These are phyloP conservation scores for Logfia minima DNA, from an alignment of 129 eudicot genomes.

Conservation along the genomic window DNA sequence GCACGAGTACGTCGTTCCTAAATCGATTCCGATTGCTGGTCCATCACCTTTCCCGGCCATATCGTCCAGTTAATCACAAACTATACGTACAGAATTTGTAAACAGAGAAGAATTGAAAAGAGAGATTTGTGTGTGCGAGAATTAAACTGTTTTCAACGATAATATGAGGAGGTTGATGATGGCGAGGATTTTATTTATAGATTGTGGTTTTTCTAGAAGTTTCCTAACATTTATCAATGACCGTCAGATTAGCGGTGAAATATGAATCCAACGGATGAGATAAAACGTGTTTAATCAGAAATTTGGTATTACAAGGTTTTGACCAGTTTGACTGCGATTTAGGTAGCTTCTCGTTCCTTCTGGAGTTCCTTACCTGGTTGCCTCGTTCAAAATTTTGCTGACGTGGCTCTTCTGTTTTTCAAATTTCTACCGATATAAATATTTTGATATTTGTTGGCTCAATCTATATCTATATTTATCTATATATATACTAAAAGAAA, in stretches of 20 bases:
- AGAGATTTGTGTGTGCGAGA: not conserved
- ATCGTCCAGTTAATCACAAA: not conserved
- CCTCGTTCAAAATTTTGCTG: not conserved
- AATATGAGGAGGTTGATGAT: not conserved
- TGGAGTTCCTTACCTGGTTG: too few relatives aligned
- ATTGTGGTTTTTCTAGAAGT: not conserved
- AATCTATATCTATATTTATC: too few relatives aligned
- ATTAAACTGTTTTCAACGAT: not conserved
- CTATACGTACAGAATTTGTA: not conserved
- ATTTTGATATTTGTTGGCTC: too few relatives aligned
- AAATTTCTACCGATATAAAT: too few relatives aligned
- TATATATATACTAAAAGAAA: too few relatives aligned
- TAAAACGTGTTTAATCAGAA: too few relatives aligned
- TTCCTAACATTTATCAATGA: not conserved
- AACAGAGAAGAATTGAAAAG: too few relatives aligned
- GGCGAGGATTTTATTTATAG: not conserved
- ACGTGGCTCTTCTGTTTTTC: not conserved
- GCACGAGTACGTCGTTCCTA: slow-evolving; percentile 6
- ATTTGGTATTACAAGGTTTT: too few relatives aligned
- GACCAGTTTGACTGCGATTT: too few relatives aligned
- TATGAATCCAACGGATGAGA: not conserved
- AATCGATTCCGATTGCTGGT: slow-evolving; percentile 10
- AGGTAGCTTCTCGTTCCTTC: too few relatives aligned
- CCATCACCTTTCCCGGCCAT: slow-evolving; percentile 9
- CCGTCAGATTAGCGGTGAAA: not conserved